These are phyloP conservation scores for Gnaphalium uliginosum DNA, from an alignment of 129 eudicot species.

Conservation along the genomic window DNA sequence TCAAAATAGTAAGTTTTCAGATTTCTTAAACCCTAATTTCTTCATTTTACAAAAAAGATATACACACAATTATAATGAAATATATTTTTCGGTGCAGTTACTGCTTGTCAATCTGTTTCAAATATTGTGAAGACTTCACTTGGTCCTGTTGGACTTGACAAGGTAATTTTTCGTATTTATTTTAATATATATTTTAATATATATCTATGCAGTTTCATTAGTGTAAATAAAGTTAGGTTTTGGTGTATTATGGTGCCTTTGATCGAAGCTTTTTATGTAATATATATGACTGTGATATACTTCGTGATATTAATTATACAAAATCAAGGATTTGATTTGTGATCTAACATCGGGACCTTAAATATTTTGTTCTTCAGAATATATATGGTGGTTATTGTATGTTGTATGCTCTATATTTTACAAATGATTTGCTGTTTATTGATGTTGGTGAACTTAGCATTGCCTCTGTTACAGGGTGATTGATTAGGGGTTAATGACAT, in stretches of 20 bases:
- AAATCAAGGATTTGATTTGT: not conserved
- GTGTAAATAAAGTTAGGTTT: not conserved
- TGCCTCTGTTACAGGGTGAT: not conserved
- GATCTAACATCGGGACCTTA: not conserved
- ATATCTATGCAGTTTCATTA: no score
- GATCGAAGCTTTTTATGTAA: not conserved
- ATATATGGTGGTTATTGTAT: not conserved
- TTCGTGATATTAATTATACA: not conserved
- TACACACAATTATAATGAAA: not conserved
- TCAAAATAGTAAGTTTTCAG: no score
- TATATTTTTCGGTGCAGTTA: conserved; percentile 40
- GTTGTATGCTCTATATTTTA: not conserved
- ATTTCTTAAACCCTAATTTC: no score
- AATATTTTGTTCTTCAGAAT: no score
- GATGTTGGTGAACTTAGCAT: not conserved
- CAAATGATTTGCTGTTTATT: not conserved
- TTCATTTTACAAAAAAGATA: not conserved
- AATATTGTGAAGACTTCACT: conserved; percentile 95
- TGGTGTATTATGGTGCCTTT: not conserved
- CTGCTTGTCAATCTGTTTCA: conserved; percentile 91
- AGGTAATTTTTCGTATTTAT: conserved; percentile 5
- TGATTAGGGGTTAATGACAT: not conserved
- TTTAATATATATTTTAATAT: no score
- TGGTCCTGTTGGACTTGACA: conserved; percentile 99
- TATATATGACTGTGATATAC: not conserved